Base-by-base conservation (phyloP, 1,284 basidiomycete species). In the Testicularia cyperi region DNA sequence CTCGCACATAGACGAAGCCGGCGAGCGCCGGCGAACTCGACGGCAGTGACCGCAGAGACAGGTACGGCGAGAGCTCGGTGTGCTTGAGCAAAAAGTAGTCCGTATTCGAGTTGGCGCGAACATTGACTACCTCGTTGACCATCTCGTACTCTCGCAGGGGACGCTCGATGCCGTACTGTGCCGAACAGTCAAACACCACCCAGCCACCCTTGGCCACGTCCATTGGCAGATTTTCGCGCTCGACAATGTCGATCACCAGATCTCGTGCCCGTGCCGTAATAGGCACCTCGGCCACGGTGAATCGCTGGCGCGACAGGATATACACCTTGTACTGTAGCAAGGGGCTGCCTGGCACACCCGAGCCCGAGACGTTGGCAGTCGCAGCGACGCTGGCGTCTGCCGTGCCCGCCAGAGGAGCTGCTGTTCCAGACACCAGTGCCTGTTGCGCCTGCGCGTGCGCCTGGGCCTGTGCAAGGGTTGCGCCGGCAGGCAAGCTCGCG, bases 71-170 rank as follows among this genome's bases (percentile, higher is more conserved):
- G 26, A 70, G 54, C 42, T 74, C 68, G 5, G 67, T 68, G 19
- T 47, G 44, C 52, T 73, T 73, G 31, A 75, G 57, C 14, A 75
- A 42, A 26, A 76, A 71, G 28, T 51, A 68, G 39, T 69, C 71
- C 15, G 47, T 44, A 29, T 41, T 28, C 14, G 48, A 44, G 38
- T 54, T 44, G 7, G 65, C 62, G 3, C 69, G 54, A 5, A 58
- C 48, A 16, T 55, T 54, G 28, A 63, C 52, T 9, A 74, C 61
- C 1, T 74, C 68, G 3, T 55, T 33, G n/a, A 75, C 42, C 26
- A 68, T 41, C 44, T 76, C 74, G 44, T 75, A 76, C 39, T 75
- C 73, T 29, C 74, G 65, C 30, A 76, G 26, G 3, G 74, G 74
- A 23, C 74, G 58, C 37, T 76, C 70, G 29, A 72, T 61, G n/a